Base-by-base conservation (phyloP, 2,329 filamentous ascomycete genomes). In the Penicillium sp. region DNA sequence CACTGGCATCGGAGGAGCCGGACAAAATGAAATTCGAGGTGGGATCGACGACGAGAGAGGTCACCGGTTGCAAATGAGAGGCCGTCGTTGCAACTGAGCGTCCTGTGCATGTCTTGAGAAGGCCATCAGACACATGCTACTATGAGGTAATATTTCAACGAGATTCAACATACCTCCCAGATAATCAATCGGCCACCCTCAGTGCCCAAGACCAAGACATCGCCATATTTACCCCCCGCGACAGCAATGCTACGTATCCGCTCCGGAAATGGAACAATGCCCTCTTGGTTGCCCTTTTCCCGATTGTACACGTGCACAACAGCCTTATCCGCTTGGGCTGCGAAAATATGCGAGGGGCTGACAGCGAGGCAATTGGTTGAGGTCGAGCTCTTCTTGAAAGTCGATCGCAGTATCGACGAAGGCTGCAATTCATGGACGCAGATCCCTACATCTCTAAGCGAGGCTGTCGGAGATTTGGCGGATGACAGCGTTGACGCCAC, bases 371-470 rank as follows among this genome's bases (percentile, higher is more conserved):
- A 88, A 72, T 93, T 90, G 54, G 82, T 78, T 26, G 87, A 81
- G n/a, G 87, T 85, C 14, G 90, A 89, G 78, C 90, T 96, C 77
- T 96, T 97, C 81, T 97, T 97, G 81, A 94, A 92, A 44, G 87
- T 83, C 59, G 85, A 79, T 67, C 88, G 87, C 68, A 91, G 84
- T n/a, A 84, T 81, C 60, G 87, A 83, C 50, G 87, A 82, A 38
- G 92, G 92, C 65, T 91, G 88, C 64, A 91, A 82, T 59, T 91
- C 86, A 73, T 96, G 89, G 52, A 89, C 74, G 75, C 95, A 94
- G 69, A 97, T 91, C 65, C 90, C 91, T 46, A 91, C 87, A 75
- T 97, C 91, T 74, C 93, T 84, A 49, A 82, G 75, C 27, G 79
- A 74, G 48, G 79, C 75, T 32, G 79, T 62, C 61, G 75, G 70